These are phyloP conservation scores for Coniochaeta hoffmannii DNA, from an alignment of 2,329 filamentous ascomycete genomes.

Conservation along the genomic window DNA sequence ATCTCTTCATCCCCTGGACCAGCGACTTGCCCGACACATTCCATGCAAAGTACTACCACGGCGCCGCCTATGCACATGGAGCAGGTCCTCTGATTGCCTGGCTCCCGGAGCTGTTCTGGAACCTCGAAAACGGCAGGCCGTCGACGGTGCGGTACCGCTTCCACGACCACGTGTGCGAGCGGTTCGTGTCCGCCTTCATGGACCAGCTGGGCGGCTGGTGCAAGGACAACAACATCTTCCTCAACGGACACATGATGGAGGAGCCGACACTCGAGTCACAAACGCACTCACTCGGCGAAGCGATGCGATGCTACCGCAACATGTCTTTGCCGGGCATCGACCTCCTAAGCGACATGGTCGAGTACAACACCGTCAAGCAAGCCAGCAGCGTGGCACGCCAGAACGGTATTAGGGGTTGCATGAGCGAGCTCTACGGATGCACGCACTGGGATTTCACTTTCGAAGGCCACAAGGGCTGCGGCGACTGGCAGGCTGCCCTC, in stretches of 20 bases:
- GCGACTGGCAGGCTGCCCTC: conserved; percentile 25
- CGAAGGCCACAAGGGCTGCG: conserved; percentile 23
- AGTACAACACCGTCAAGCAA: conserved; percentile 25
- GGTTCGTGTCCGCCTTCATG: conserved; percentile 22
- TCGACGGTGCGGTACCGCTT: conserved; percentile 19
- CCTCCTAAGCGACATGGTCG: conserved; percentile 20
- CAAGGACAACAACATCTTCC: conserved; percentile 15
- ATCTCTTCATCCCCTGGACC: conserved; percentile 24
- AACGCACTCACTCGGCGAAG: conserved; percentile 22
- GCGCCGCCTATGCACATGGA: conserved; percentile 4
- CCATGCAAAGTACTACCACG: conserved; percentile 11
- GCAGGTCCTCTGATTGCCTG: conserved; percentile 10
- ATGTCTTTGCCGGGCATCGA: conserved; percentile 24
- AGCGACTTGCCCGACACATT: conserved; percentile 19
- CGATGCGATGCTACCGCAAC: conserved; percentile 23
- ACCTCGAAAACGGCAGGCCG: conserved; percentile 18
- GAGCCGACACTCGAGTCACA: conserved; percentile 22
- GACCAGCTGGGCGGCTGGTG: conserved; percentile 22
- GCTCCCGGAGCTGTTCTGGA: conserved; percentile 22
- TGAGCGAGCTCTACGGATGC: conserved; percentile 23
- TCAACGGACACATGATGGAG: conserved; percentile 25
- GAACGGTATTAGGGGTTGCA: conserved; percentile 18
- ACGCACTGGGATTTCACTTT: conserved; percentile 24
- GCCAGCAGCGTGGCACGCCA: conserved; percentile 21
- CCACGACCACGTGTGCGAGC: conserved; percentile 23